Evolutionary conservation across 345 rosid species (phyloP), one percentile per base, ranked within the genome.

Genomic region (Populus tremula): DNA sequence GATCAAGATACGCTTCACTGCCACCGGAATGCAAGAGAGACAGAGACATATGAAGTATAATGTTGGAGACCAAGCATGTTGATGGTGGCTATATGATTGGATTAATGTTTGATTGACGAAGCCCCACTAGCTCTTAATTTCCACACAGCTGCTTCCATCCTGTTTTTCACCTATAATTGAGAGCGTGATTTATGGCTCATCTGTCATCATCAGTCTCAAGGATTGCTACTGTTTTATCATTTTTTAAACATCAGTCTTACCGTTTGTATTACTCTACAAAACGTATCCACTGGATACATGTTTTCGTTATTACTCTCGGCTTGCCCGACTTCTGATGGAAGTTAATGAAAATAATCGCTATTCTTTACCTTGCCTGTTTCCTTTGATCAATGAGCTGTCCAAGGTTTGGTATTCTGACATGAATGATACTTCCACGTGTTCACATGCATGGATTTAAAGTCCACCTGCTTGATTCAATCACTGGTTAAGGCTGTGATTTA

Each of bases 11-110:
- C 87, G 91, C 93, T 43, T 71, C 76, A 0, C 39, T 85, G 76
- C 83, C 98, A 2, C 85, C 79, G 0, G 98, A 93, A 83, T 93
- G 98, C 87, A 84, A 71, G 23, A 81, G 91, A 71, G 94, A 93
- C 84, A 82, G 90, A 5, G 95, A 92, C 80, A 31, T 84, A 5
- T 69, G n/a, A 67, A 61, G 7, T 67, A 38, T 1, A 38, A 8
- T 66, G 41, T 17, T 35, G 21, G 69, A 66, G 39, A 18, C 36
- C 36, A 33, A 33, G 7, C 18, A 33, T 27, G n/a, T 11, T 14
- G 39, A 25, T 16, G 21, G 36, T 16, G 35, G 67, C 7, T 23
- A 10, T 53, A 53, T 53, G 23, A 20, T 53, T 53, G 59, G 63
- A 56, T 56, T 56, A n/a, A 9, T 56, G 25, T n/a, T n/a, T 8